Evolutionary conservation across 1,284 basidiomycete species (phyloP), one percentile per base, ranked within the genome.

Genomic region (Veloboletus limbatus): DNA sequence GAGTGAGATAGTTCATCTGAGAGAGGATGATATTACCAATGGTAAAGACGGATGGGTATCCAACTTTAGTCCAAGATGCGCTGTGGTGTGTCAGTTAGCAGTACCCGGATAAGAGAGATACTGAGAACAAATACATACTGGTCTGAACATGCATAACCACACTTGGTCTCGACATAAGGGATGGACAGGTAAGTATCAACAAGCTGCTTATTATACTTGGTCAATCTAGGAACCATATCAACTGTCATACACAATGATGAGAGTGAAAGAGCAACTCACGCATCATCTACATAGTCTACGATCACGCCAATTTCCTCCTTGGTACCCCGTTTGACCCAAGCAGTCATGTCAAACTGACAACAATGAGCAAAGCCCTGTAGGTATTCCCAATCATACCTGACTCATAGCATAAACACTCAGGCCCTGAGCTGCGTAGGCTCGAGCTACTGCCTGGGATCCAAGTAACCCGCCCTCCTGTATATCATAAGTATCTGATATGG

Each of bases 81-180:
- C 86, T 88, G 40, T 57, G 52, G 51, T 38, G 48, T 36, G 38
- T 38, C 44, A 45, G 51, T 65, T 25, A 55, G 67, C 63, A 59
- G 3, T 1, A 20, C 20, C 36, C 10, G 13, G 6, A 54, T 54
- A 55, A 56, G 51, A 56, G 32, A 57, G 33, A 14, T 38, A 3
- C n/a, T n/a, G n/a, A n/a, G 8, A 26, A 51, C 30, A 46, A 58
- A 58, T 37, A 52, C 75, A 57, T 68, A 89, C 86, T 91, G 88
- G 65, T 98, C 96, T 52, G 88, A 92, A 72, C 93, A 97, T 16
- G 92, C 94, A 65, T 98, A 98, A 25, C 94, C 92, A 67, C 94
- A 95, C 74, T 88, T 73, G 41, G 88, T 91, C 71, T 85, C 79
- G 18, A 78, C 84, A 56, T 77, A 89, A 25, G 88, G 88, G 55